Conservation (phyloP, 2,329 filamentous ascomycete species). For the Hortaea werneckii region DNA sequence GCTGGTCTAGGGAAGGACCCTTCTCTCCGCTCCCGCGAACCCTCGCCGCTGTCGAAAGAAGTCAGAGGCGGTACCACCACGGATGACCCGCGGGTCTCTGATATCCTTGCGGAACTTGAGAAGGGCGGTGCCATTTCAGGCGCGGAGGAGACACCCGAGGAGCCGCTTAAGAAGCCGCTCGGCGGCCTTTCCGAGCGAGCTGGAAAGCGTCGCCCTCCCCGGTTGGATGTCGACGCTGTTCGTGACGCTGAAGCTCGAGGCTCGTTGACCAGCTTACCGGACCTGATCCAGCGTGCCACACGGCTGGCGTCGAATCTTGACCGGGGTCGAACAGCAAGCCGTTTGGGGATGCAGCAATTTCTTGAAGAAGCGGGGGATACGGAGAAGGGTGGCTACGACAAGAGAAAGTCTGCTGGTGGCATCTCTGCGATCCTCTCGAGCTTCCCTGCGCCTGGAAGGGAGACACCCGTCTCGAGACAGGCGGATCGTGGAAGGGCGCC, state of each 20-base stretch:
- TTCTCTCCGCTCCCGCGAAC: conserved; percentile 8
- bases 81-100: conserved; percentile 16
- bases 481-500: too few species aligned
- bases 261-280: conserved; percentile 83
- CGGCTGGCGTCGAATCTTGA: conserved; percentile 80
- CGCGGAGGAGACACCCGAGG: conserved; percentile 11
- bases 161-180: conserved; percentile 21
- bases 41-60: conserved; percentile 15
- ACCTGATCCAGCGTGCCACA: conserved; percentile 82
- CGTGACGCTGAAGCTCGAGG: conserved; percentile 72
- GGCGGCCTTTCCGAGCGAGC: conserved; percentile 31
- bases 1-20: conserved; percentile 7
- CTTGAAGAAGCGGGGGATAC: conserved; percentile 23
- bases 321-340: conserved; percentile 59
- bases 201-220: conserved; percentile 50
- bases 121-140: conserved; percentile 25
- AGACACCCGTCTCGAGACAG: conserved; percentile 9
- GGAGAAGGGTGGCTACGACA: conserved; percentile 8
- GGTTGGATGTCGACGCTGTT: conserved; percentile 72
- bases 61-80: neutral
- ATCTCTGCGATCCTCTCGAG: conserved; percentile 56
- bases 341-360: conserved; percentile 43
- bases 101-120: conserved; percentile 20
- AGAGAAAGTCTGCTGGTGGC: conserved; percentile 32
- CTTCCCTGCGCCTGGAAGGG: conserved; percentile 48